These are phyloP conservation scores for Clohesyomyces aquaticus DNA, from an alignment of 495 filamentous ascomycete species.

Conservation along the genomic window DNA sequence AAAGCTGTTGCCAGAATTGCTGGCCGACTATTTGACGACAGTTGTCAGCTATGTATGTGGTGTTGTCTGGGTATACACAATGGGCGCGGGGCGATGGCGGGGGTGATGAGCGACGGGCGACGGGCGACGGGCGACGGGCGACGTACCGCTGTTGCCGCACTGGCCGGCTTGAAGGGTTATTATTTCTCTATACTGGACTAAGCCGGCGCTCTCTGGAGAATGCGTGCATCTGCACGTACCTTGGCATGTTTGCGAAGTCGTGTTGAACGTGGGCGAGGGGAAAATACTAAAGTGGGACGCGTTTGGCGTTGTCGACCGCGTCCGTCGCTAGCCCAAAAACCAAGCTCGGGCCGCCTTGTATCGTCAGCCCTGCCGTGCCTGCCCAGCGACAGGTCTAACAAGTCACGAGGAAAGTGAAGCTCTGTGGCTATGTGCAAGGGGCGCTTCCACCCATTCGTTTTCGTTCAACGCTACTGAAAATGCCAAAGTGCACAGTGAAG, in stretches of 20 bases:
- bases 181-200: slow-evolving; percentile 72
- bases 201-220: not conserved
- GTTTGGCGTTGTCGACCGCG: slow-evolving; percentile 32
- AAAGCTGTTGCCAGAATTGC: slow-evolving; percentile 97
- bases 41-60: not conserved
- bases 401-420: too few species aligned
- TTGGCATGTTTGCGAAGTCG: slow-evolving; percentile 37
- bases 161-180: slow-evolving; percentile 99
- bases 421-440: too few species aligned
- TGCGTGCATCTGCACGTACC: slow-evolving; percentile 30
- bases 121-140: slow-evolving; percentile 3
- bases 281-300: too few species aligned
- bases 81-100: not conserved
- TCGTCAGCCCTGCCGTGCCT: not conserved
- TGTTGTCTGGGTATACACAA: not conserved
- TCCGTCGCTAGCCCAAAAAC: slow-evolving; percentile 4
- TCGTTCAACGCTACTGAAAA: too few species aligned
- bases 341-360: slow-evolving; percentile 5
- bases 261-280: slow-evolving; percentile 16
- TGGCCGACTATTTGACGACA: slow-evolving; percentile 68
- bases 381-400: too few species aligned
- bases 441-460: too few species aligned
- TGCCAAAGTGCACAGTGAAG: too few species aligned
- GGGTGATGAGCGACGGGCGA: slow-evolving; percentile 26
- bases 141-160: slow-evolving; percentile 97